phyloP scores from a whole-genome alignment of 1,139 yeast species.

The Sugiyamaella xylanicola region DNA sequence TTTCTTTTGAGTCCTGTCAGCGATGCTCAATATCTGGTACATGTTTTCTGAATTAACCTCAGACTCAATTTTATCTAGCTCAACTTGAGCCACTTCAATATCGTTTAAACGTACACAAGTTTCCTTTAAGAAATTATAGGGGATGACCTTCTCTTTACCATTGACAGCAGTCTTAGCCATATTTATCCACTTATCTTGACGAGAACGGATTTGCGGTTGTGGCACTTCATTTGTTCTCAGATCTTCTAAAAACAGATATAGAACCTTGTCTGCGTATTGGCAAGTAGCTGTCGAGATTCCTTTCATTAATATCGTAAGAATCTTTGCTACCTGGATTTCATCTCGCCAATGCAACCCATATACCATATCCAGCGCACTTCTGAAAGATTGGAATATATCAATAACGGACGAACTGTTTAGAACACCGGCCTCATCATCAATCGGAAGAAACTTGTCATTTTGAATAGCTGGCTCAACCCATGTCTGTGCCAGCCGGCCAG shows the following conservation, averaged over 20 bases:
- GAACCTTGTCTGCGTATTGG: slow-evolving; percentile 53
- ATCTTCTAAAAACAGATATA: slow-evolving; percentile 54
- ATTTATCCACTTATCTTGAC: slow-evolving; percentile 45
- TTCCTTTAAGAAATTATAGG: slow-evolving; percentile 59
- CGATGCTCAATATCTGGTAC: slow-evolving; percentile 5
- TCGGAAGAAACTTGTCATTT: slow-evolving; percentile 58
- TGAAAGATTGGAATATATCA: slow-evolving; percentile 67
- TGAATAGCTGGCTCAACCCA: slow-evolving; percentile 60
- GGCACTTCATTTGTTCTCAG: slow-evolving; percentile 41
- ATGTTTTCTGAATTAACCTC: slow-evolving; percentile 58
- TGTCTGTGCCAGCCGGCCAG: slow-evolving; percentile 51
- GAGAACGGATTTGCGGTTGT: slow-evolving; percentile 25
- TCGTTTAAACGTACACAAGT: slow-evolving; percentile 81
- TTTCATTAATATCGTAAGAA: slow-evolving; percentile 60
- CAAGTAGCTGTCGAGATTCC: slow-evolving; percentile 64
- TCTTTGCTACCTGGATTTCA: slow-evolving; percentile 59
- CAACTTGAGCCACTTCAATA: slow-evolving; percentile 60
- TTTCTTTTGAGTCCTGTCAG: slow-evolving; percentile 34
- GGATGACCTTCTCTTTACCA: slow-evolving; percentile 42
- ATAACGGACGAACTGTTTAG: slow-evolving; percentile 59
- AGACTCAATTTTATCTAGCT: slow-evolving; percentile 62
- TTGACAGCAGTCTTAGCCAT: slow-evolving; percentile 50
- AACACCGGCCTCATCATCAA: slow-evolving; percentile 48
- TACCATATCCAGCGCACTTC: slow-evolving; percentile 58
- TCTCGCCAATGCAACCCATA: slow-evolving; percentile 64